Base-by-base conservation (phyloP, 768 basidiomycete genomes). In the Imleria badia region DNA sequence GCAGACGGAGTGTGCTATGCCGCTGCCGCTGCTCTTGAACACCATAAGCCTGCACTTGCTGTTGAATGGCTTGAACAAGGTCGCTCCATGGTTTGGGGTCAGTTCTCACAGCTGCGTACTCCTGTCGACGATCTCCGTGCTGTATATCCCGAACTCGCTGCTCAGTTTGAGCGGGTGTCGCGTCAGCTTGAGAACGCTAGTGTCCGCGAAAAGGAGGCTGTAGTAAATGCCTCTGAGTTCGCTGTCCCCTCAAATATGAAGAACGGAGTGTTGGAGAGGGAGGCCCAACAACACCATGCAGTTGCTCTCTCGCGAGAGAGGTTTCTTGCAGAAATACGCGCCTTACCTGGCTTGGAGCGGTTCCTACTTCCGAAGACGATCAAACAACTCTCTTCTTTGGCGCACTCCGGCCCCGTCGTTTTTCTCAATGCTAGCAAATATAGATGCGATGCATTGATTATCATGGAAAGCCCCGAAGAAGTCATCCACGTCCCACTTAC, bases 1-100 rank as follows among this genome's bases (percentile, higher is more conserved):
- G 59, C 39, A 38, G 53, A 22, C 46, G 14, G 63, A 14, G 60
- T 43, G 6, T 51, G 56, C 7, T 58, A 62, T 7, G 64, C 64
- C 1, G 60, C 63, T 0, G 5, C 45, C 6, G 15, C 11, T 3
- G 38, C 48, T 5, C 6, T 30, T 22, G 10, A 40, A 0, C 22
- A 2, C 6, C 14, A 26, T 9, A 26, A 8, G n/a, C 45, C 22
- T 3, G 52, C 33, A 15, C 38, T 48, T 13, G 52, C 52, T 12
- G 45, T 48, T 8, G 48, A 51, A 15, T 56, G 51, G 44, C 39
- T 56, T 1, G 51, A 52, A 22, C 39, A 54, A 33, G 41, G 53
- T 6, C 47, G 47, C 19, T 55, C 39, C 22, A 14, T 55, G 3
- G 46, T 48, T 15, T 36, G 46, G 35, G 14, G 3, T 38, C 23